These are phyloP conservation scores for Rutstroemia sp. DNA, from an alignment of 2,329 filamentous ascomycete genomes.

Conservation along the genomic window DNA sequence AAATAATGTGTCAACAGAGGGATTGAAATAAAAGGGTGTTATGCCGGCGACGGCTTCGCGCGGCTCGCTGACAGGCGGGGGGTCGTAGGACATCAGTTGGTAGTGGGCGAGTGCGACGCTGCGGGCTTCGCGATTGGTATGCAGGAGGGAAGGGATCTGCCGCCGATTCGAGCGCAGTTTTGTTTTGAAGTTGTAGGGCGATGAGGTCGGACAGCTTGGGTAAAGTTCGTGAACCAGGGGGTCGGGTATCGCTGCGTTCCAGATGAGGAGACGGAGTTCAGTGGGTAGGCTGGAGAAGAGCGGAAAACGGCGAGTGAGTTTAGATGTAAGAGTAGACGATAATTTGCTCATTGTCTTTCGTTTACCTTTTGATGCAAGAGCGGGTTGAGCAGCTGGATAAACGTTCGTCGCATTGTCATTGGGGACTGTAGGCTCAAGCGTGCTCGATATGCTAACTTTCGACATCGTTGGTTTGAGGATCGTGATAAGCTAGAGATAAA, in stretches of 20 bases:
- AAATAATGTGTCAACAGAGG: conserved; percentile 23
- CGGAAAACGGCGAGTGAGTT: background rate
- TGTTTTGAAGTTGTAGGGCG: conserved; percentile 27
- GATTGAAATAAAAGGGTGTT: conserved; percentile 26
- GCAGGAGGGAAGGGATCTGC: conserved; percentile 22
- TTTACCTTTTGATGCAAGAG: background rate
- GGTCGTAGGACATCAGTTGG: conserved; percentile 23
- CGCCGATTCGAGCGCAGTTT: conserved; percentile 27
- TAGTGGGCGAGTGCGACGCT: conserved; percentile 21
- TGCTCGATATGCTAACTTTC: background rate
- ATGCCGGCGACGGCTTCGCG: conserved; percentile 21
- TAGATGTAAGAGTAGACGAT: conserved; percentile 8
- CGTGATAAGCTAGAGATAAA: too few species aligned
- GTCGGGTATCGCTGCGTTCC: conserved; percentile 18
- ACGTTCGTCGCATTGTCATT: background rate
- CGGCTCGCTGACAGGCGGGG: conserved; percentile 5
- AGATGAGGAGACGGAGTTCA: conserved; percentile 26
- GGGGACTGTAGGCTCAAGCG: conserved; percentile 30
- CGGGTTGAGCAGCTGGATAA: background rate
- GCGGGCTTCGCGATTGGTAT: conserved; percentile 23
- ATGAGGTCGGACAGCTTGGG: conserved; percentile 15
- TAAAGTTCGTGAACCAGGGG: conserved; percentile 27
- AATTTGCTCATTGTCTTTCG: background rate
- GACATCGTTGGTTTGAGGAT: background rate
- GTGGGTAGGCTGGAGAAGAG: conserved; percentile 20